phyloP scores from a whole-genome alignment of 768 basidiomycete species.

The Candolleomyces efflorescens region DNA sequence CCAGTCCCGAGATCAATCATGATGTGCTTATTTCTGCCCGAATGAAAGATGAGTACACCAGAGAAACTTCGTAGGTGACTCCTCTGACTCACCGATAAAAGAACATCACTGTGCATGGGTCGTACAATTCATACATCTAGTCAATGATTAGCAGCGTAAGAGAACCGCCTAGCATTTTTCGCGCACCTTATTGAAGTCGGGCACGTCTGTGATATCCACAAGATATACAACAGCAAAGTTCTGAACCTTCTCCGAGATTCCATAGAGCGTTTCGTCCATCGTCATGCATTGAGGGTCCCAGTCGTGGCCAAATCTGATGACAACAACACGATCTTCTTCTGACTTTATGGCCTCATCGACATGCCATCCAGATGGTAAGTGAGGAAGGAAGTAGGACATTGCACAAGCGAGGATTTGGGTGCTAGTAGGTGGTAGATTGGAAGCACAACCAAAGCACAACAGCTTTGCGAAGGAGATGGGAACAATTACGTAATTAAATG shows the following conservation, averaged over 20 bases:
- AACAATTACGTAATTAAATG: not conserved
- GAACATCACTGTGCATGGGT: conserved; percentile 97
- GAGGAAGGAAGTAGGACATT: conserved; percentile 90
- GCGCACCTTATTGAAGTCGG: conserved; percentile 95
- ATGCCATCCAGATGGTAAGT: conserved; percentile 93
- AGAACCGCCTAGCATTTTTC: not conserved
- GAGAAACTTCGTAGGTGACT: not conserved
- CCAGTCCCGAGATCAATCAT: conserved; percentile 99
- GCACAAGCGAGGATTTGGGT: not conserved
- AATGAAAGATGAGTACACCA: not conserved
- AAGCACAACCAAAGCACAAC: too few relatives aligned
- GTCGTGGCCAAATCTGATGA: conserved; percentile 93
- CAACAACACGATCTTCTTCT: conserved; percentile 93
- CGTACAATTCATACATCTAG: conserved; percentile 99
- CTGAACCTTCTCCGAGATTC: conserved; percentile 93
- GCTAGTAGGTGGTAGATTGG: too few relatives aligned
- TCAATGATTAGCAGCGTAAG: not conserved
- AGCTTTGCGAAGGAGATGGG: too few relatives aligned
- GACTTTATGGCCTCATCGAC: conserved; percentile 99
- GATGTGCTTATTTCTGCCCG: conserved; percentile 89
- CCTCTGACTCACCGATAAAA: conserved; percentile 76
- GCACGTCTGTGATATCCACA: conserved; percentile 92
- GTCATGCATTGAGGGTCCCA: conserved; percentile 96
- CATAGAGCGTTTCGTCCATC: conserved; percentile 96
- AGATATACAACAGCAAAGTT: conserved; percentile 98